phyloP scores from a whole-genome alignment of 805 yeast genomes.

The Candida railenensis region DNA sequence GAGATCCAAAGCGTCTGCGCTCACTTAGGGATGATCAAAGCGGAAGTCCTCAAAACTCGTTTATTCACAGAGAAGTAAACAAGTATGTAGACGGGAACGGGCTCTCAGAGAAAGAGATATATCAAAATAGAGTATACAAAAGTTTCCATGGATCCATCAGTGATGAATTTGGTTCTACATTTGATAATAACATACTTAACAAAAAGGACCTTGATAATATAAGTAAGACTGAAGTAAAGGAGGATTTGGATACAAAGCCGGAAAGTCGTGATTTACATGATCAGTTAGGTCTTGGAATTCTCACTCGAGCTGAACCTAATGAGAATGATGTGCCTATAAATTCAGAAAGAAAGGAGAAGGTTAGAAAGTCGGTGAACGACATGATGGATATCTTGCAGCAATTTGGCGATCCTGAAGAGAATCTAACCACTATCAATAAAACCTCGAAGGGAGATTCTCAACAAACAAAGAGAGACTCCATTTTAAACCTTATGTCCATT shows the following conservation, averaged over 20 bases:
- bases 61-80: constrained; percentile 17
- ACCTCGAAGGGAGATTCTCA: background rate
- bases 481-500: constrained; percentile 14
- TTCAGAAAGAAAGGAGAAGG: background rate
- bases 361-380: background rate
- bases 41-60: constrained; percentile 9
- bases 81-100: background rate
- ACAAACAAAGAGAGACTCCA: constrained; percentile 8
- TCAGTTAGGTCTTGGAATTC: constrained; percentile 3
- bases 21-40: background rate
- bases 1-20: no score
- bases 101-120: constrained; percentile 6
- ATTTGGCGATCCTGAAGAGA: background rate
- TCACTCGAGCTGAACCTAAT: background rate
- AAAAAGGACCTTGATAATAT: no score
- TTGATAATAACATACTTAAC: no score
- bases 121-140: constrained; percentile 10
- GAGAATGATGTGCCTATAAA: background rate
- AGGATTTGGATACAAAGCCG: no score
- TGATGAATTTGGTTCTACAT: constrained; percentile 19
- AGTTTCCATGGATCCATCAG: constrained; percentile 24
- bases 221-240: no score
- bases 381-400: background rate
- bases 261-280: background rate
- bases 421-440: background rate